A percentile compares a stretch with the other conserved stretches of the same genome.
Evolutionary conservation across 2,329 filamentous ascomycete genomes (phyloP).

Genomic region (Phyllosticta citribraziliensis): DNA sequence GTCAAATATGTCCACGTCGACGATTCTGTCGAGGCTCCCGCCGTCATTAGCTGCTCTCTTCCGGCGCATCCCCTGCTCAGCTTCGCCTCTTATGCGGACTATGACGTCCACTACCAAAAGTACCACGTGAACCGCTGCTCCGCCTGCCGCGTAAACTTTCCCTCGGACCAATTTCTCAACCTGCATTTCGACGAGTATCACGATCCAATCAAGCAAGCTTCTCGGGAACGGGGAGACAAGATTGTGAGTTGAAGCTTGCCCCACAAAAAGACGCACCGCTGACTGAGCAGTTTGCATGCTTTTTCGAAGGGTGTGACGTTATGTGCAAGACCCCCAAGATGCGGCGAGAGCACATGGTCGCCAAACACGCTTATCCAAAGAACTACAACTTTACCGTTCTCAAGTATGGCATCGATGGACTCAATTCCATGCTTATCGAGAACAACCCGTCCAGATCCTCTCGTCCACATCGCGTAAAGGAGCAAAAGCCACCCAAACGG

Average conservation of each 20-base stretch:
- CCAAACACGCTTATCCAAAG: conserved; percentile 68
- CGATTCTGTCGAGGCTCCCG: conserved; percentile 16
- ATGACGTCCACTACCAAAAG: conserved; percentile 77
- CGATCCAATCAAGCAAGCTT: conserved; percentile 65
- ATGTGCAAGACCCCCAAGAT: conserved; percentile 78
- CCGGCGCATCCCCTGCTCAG: conserved; percentile 66
- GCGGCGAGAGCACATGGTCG: conserved; percentile 76
- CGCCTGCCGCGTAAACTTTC: conserved; percentile 80
- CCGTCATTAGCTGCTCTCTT: conserved; percentile 67
- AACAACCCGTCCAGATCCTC: not conserved
- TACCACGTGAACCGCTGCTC: conserved; percentile 75
- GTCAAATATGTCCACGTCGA: conserved; percentile 47
- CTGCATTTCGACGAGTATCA: conserved; percentile 89
- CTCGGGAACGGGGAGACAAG: conserved; percentile 71
- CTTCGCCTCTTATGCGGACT: conserved; percentile 69
- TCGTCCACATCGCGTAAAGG: not conserved
- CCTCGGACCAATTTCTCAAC: conserved; percentile 66
- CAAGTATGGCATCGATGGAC: conserved; percentile 79
- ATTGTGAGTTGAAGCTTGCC: conserved; percentile 49
- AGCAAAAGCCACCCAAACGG: not conserved
- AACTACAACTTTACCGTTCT: conserved; percentile 49
- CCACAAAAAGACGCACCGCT: not conserved
- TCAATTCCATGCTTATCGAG: conserved; percentile 60
- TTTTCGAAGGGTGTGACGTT: conserved; percentile 78
- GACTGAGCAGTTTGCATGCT: conserved; percentile 63